phyloP scores from a whole-genome alignment of 1,284 basidiomycete species.

The Pulveroboletus sp. region DNA sequence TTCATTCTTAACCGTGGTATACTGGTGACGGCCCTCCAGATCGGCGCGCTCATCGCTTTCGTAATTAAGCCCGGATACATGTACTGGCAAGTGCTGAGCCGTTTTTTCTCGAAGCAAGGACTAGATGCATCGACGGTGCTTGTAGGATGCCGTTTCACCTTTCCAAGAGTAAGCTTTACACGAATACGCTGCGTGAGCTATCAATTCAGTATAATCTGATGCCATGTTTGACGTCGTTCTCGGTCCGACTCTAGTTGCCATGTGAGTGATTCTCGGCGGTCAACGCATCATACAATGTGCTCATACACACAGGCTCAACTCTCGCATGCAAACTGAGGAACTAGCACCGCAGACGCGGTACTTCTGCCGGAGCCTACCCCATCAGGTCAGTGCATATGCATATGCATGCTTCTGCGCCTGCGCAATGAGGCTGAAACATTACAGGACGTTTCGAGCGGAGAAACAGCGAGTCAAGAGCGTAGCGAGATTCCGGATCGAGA shows the following conservation, averaged over 20 bases:
- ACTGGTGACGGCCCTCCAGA: slow-evolving; percentile 6
- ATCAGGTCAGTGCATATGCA: background rate
- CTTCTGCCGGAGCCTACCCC: background rate
- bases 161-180: slow-evolving; percentile 5
- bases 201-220: background rate
- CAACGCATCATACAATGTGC: background rate
- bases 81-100: background rate
- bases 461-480: background rate
- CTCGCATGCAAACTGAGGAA: background rate
- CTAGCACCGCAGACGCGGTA: background rate
- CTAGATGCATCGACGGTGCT: background rate
- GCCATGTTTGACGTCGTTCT: background rate
- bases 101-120: too few species aligned
- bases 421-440: background rate
- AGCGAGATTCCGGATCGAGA: background rate
- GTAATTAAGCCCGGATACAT: background rate
- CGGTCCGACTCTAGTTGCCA: background rate
- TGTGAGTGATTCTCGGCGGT: slow-evolving; percentile 9
- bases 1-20: slow-evolving; percentile 5
- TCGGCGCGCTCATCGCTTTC: background rate
- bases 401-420: background rate
- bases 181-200: slow-evolving; percentile 11
- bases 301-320: slow-evolving; percentile 4
- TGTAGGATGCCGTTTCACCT: background rate
- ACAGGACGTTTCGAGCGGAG: background rate